Evolutionary conservation across 129 eudicot genomes (phyloP).

Genomic region (sunflower (Helianthus annuus)): HanXRQr2.0-SUNRISE NC_035449.2:112633397-112633896

Average conservation of each 20-base stretch:
- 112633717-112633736: no score
- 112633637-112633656: conserved; percentile 80
- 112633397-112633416: background rate
- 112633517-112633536: conserved; percentile 84
- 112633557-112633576: conserved; percentile 90
- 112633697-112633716: no score
- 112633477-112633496: conserved; percentile 90
- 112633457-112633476: conserved; percentile 61
- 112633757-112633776: no score
- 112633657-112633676: conserved; percentile 76
- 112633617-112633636: conserved; percentile 79
- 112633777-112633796: no score
- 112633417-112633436: conserved; percentile 92
- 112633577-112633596: conserved; percentile 68
- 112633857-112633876: no score
- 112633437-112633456: conserved; percentile 81
- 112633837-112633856: no score
- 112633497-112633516: conserved; percentile 94
- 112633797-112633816: no score
- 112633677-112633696: conserved; percentile 87
- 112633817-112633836: no score
- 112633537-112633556: conserved; percentile 91
- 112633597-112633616: conserved; percentile 52
- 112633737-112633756: no score
- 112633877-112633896: background rate